Conservation (phyloP, 345 rosid genomes). For the Combretum micranthum region DNA sequence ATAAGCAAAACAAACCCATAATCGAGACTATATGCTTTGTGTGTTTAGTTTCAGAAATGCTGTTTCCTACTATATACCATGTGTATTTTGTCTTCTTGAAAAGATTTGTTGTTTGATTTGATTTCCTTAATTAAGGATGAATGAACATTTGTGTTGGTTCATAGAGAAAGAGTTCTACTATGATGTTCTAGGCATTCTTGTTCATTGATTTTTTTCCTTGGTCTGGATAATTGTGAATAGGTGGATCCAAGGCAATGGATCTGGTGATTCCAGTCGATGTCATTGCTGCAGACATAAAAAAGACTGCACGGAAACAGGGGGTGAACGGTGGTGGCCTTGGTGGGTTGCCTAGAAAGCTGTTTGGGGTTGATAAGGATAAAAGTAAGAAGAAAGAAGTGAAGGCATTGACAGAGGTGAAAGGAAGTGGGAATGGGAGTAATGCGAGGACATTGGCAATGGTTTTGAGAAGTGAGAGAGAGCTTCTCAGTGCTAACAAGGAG, state of each 20-base stretch:
- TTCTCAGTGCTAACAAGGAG: slow-evolving; percentile 61
- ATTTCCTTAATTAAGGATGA: too few relatives aligned
- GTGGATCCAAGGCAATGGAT: slow-evolving; percentile 16
- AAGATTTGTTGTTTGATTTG: too few relatives aligned
- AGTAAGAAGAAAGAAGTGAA: slow-evolving; percentile 45
- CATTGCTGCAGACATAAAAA: slow-evolving; percentile 67
- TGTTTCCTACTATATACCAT: too few relatives aligned
- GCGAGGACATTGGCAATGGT: slow-evolving; percentile 90
- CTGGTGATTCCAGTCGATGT: slow-evolving; percentile 49
- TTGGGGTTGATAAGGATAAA: slow-evolving; percentile 37
- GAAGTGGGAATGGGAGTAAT: slow-evolving; percentile 38
- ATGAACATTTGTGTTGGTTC: too few relatives aligned
- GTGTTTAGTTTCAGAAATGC: too few relatives aligned
- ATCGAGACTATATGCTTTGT: too few relatives aligned
- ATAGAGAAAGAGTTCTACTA: neutral
- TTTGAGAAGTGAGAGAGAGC: slow-evolving; percentile 86
- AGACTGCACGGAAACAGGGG: slow-evolving; percentile 41
- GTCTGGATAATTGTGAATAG: too few relatives aligned
- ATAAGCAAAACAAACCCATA: too few relatives aligned
- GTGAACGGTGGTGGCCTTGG: slow-evolving; percentile 29
- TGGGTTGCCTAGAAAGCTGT: slow-evolving; percentile 76
- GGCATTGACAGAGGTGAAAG: slow-evolving; percentile 68
- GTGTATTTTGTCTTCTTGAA: too few relatives aligned
- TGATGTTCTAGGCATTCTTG: neutral
- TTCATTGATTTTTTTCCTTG: too few relatives aligned